Evolutionary conservation across 2,329 filamentous ascomycete genomes (phyloP), one percentile per base, ranked within the genome.

Genomic region (Pyrenophora teres): DNA sequence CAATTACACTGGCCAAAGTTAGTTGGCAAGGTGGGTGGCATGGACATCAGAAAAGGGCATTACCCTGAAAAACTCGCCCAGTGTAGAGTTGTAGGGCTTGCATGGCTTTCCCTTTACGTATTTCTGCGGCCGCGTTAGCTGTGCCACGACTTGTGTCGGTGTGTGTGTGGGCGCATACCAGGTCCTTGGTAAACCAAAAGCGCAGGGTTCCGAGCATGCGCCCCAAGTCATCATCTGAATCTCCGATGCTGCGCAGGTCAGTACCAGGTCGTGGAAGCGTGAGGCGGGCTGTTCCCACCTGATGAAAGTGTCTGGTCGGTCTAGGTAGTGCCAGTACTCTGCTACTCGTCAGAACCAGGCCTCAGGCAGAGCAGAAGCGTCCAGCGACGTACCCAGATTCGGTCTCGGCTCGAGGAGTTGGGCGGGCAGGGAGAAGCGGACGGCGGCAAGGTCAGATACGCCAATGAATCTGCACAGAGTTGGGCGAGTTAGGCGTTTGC

Each of bases 261-360:
- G 77, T 68, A 64, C 49, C 6, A 10, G 35, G 18, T 8, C 32
- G 10, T 30, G 19, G 21, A 10, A 16, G 23, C 8, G 9, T 13
- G n/a, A 19, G 40, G 40, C 36, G 16, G 7, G 23, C 32, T 44
- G 50, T 56, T 59, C 77, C 66, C 62, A 84, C 82, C 80, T 84
- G 57, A 83, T 83, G 71, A 99, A 97, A 40, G 92, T 90, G 74
- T 96, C 95, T 18, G 93, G 93, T 64, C 92, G 85, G 76, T 99
- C 94, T 72, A 99, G 82, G 70, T 99, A 99, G 69, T 95, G 95
- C 94, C 94, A 99, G 78, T 97, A 99, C 79, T 99, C 94, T 85
- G 65, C 46, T 43, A 32, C 37, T 31, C 38, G 63, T 69, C 60
- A 73, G 69, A 63, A 44, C 39, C 23, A 39, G 23, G 16, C 32